These are phyloP conservation scores for Myrica gale DNA, from an alignment of 306 rosid species.

Conservation along the genomic window DNA sequence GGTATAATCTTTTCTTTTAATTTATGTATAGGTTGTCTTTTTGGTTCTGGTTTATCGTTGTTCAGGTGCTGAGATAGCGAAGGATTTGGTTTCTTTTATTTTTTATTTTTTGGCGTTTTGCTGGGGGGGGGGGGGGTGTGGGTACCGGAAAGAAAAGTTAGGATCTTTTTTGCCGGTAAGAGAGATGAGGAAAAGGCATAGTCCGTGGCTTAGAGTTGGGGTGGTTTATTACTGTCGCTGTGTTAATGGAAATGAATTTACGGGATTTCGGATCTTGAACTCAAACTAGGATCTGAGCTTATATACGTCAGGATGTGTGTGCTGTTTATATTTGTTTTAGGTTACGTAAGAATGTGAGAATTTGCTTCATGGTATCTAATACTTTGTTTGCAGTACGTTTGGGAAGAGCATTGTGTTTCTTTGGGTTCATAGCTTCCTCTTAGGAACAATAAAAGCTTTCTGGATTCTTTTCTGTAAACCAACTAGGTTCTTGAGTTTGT, in stretches of 20 bases:
- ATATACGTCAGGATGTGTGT: background rate
- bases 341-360: background rate
- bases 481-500: background rate
- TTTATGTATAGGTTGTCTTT: background rate
- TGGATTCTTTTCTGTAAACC: background rate
- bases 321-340: background rate
- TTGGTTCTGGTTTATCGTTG: background rate
- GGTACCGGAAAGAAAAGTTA: background rate
- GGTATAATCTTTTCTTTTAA: constrained; percentile 41
- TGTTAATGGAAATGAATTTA: background rate
- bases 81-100: background rate
- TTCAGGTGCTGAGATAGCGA: constrained; percentile 9
- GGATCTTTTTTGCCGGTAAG: background rate
- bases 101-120: background rate
- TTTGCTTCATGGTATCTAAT: background rate
- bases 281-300: background rate
- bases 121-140: background rate
- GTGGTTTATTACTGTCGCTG: background rate
- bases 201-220: background rate
- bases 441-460: background rate
- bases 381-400: background rate
- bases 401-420: background rate
- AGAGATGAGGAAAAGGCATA: background rate
- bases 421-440: background rate
- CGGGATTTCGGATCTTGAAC: background rate